These are phyloP conservation scores for Oryza longistaminata DNA, from an alignment of 176 grass and related monocot genomes.

Conservation along the genomic window DNA sequence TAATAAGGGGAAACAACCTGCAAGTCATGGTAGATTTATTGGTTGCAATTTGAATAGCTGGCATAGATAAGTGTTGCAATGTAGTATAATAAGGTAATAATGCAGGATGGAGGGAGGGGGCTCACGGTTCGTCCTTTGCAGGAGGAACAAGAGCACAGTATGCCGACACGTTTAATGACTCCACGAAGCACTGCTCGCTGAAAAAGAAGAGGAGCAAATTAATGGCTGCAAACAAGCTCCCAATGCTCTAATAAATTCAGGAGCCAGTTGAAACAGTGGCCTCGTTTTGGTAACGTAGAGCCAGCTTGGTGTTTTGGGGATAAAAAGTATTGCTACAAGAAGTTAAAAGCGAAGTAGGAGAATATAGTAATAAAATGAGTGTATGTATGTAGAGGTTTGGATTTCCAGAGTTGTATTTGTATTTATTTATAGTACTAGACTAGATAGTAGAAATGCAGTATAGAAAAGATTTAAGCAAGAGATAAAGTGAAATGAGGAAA, in stretches of 20 bases:
- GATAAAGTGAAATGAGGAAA: neutral
- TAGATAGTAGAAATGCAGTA: neutral
- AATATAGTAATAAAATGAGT: too few relatives aligned
- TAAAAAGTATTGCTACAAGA: too few relatives aligned
- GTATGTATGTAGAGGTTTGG: too few relatives aligned
- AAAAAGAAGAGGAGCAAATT: slow-evolving; percentile 50
- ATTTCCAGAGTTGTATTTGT: too few relatives aligned
- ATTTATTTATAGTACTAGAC: neutral
- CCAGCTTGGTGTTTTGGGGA: too few relatives aligned
- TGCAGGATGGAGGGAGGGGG: neutral
- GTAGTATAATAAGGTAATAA: neutral
- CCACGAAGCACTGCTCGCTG: slow-evolving; percentile 59
- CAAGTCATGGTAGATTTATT: slow-evolving; percentile 6
- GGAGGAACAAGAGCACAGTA: slow-evolving; percentile 65
- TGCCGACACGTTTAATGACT: slow-evolving; percentile 51
- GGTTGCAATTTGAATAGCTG: neutral
- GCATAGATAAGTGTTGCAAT: neutral
- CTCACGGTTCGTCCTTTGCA: slow-evolving; percentile 68
- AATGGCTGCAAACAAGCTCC: slow-evolving; percentile 12
- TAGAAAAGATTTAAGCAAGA: neutral
- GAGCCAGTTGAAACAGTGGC: too few relatives aligned
- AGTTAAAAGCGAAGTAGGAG: too few relatives aligned
- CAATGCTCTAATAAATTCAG: neutral
- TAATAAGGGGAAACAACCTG: slow-evolving; percentile 68
- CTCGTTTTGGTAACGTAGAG: too few relatives aligned